Conservation (phyloP, 805 yeast species). For the Hermanozyma aechmeae region DNA sequence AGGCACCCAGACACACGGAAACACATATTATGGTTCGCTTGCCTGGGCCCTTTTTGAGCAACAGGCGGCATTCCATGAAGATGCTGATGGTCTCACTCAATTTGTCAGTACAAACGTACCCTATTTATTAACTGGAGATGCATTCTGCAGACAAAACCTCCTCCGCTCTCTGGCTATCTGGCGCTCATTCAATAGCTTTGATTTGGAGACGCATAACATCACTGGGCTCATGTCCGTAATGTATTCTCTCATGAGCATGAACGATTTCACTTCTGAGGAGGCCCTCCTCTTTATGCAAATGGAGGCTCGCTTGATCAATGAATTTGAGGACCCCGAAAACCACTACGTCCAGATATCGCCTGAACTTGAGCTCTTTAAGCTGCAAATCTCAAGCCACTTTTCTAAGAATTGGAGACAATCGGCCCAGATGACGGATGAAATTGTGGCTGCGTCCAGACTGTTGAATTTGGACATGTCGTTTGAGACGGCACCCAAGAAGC, state of each 20-base stretch:
- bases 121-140: slow-evolving; percentile 13
- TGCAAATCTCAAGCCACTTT: no score
- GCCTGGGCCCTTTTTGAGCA: slow-evolving; percentile 25
- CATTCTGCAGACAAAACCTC: slow-evolving; percentile 5
- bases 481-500: not conserved
- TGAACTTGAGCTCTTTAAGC: slow-evolving; percentile 14
- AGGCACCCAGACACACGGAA: slow-evolving; percentile 13
- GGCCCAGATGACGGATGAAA: slow-evolving; percentile 6
- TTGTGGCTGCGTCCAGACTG: slow-evolving; percentile 6
- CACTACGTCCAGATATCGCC: slow-evolving; percentile 22
- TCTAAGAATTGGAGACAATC: no score
- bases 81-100: no score
- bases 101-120: no score
- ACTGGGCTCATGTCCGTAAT: slow-evolving; percentile 20
- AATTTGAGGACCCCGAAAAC: slow-evolving; percentile 30
- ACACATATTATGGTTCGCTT: slow-evolving; percentile 19
- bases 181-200: slow-evolving; percentile 16
- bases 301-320: slow-evolving; percentile 21
- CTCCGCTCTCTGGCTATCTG: slow-evolving; percentile 22
- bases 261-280: not conserved
- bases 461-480: slow-evolving; percentile 1
- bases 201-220: slow-evolving; percentile 20
- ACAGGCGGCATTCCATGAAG: slow-evolving; percentile 18
- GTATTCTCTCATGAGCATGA: slow-evolving; percentile 4
- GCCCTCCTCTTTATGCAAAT: slow-evolving; percentile 15